Evolutionary conservation across 768 basidiomycete genomes (phyloP).

Genomic region (Amanita rubescens): DNA sequence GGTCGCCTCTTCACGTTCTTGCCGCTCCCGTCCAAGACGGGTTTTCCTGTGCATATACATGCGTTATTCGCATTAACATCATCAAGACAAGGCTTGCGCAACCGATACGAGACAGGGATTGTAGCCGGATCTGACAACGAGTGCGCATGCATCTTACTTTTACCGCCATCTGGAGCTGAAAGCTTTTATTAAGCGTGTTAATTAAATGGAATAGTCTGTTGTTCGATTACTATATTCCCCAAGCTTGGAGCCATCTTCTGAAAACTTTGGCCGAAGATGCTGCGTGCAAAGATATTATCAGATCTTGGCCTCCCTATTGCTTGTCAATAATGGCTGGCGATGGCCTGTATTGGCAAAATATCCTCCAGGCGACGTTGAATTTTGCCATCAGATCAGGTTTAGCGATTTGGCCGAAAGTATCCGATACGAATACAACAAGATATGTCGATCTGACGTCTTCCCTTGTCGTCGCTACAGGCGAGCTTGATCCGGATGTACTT

Average conservation of each 20-base stretch:
- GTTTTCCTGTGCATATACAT: conserved; percentile 39
- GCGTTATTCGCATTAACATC: conserved; percentile 38
- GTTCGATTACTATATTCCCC: conserved; percentile 38
- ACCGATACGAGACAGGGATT: conserved; percentile 31
- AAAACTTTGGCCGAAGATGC: conserved; percentile 19
- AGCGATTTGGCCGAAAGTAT: conserved; percentile 5
- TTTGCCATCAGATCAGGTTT: conserved; percentile 14
- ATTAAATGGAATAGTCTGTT: conserved; percentile 42
- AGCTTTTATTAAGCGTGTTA: conserved; percentile 25
- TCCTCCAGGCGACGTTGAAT: conserved; percentile 23
- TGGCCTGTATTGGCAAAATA: conserved; percentile 28
- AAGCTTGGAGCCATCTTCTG: conserved; percentile 33
- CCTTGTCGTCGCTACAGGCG: conserved; percentile 20
- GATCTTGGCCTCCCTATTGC: conserved; percentile 33
- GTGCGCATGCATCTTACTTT: conserved; percentile 19
- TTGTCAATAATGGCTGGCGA: conserved; percentile 27
- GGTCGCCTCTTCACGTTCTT: conserved; percentile 44
- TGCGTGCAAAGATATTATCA: conserved; percentile 23
- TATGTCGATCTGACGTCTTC: conserved; percentile 5
- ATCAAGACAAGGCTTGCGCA: conserved; percentile 37
- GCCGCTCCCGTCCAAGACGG: conserved; percentile 38
- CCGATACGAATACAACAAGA: background rate
- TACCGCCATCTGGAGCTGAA: background rate
- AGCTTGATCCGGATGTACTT: conserved; percentile 16
- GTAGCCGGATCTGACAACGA: conserved; percentile 31